Conservation (phyloP, 306 rosid species). For the Lathyrus oleraceus region DNA sequence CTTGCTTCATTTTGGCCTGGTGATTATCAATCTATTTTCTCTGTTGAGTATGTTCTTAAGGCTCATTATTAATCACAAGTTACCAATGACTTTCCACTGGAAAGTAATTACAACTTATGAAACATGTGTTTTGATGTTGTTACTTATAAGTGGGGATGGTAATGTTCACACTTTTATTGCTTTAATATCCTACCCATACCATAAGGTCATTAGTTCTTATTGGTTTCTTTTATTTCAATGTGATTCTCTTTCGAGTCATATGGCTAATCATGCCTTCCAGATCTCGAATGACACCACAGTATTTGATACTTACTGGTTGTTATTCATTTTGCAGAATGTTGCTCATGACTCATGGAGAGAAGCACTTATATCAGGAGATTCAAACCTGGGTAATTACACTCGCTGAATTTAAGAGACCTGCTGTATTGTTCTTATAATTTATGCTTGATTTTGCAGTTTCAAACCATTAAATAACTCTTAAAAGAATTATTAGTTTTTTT, state of each 20-base stretch:
- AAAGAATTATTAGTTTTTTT: constrained; percentile 5
- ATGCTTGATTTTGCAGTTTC: constrained; percentile 14
- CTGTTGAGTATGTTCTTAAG: constrained; percentile 4
- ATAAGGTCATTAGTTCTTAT: constrained; percentile 16
- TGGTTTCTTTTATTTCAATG: constrained; percentile 2
- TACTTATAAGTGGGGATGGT: constrained; percentile 3
- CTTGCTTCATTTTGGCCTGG: constrained; percentile 97
- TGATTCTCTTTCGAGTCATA: constrained; percentile 14
- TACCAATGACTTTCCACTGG: constrained; percentile 8
- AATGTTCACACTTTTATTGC: constrained; percentile 3
- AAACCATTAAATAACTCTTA: background rate
- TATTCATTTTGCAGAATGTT: constrained; percentile 68
- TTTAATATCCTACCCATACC: constrained; percentile 13
- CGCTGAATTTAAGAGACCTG: constrained; percentile 6
- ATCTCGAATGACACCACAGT: constrained; percentile 11
- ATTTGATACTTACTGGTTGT: constrained; percentile 28
- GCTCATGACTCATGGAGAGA: constrained; percentile 83
- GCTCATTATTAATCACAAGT: constrained; percentile 20
- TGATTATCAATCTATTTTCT: constrained; percentile 33
- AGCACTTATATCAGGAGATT: constrained; percentile 59
- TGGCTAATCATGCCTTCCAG: constrained; percentile 21
- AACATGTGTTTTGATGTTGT: constrained; percentile 1
- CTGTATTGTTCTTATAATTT: background rate
- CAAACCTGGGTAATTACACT: constrained; percentile 53
- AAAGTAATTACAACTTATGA: background rate